Percentiles rank a stretch among this genome's conserved stretches.
phyloP scores from a whole-genome alignment of 345 rosid genomes.

The Eutrema japonicum region DNA sequence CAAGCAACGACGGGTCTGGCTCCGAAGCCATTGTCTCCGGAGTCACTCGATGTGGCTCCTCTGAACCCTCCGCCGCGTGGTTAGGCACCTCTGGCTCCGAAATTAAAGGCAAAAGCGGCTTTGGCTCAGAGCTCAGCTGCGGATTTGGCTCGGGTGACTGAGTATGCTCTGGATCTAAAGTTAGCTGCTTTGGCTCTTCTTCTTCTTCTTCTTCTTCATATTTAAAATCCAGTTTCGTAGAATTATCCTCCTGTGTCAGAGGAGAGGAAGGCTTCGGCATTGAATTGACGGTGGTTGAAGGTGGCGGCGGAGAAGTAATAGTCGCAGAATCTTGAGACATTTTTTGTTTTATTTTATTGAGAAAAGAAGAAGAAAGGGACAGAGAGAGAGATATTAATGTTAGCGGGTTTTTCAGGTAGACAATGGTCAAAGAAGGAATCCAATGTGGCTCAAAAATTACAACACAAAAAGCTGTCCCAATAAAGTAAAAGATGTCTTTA shows the following conservation, averaged over 20 bases:
- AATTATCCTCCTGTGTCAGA: background rate
- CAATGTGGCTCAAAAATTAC: conserved; percentile 30
- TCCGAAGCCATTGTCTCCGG: background rate
- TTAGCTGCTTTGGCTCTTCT: background rate
- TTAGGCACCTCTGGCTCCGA: background rate
- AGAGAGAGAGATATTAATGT: conserved; percentile 14
- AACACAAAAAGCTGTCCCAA: conserved; percentile 43
- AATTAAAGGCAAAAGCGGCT: conserved; percentile 5
- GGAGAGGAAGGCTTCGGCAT: conserved; percentile 6
- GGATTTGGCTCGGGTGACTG: background rate
- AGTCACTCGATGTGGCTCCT: background rate
- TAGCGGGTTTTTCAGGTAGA: conserved; percentile 46
- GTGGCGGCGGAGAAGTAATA: conserved; percentile 36
- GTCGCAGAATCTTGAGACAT: conserved; percentile 41
- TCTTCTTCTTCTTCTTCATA: background rate
- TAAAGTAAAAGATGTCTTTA: conserved; percentile 35
- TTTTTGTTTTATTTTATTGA: background rate
- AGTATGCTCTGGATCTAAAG: background rate
- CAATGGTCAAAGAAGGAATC: conserved; percentile 44
- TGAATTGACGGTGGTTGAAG: conserved; percentile 21
- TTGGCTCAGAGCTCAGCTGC: background rate
- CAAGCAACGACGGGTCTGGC: background rate
- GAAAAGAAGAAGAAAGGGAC: conserved; percentile 17
- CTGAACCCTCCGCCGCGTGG: conserved; percentile 18
- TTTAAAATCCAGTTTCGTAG: background rate